Conservation (phyloP, 139 green algal genomes). For the Closterium sp. region DNA sequence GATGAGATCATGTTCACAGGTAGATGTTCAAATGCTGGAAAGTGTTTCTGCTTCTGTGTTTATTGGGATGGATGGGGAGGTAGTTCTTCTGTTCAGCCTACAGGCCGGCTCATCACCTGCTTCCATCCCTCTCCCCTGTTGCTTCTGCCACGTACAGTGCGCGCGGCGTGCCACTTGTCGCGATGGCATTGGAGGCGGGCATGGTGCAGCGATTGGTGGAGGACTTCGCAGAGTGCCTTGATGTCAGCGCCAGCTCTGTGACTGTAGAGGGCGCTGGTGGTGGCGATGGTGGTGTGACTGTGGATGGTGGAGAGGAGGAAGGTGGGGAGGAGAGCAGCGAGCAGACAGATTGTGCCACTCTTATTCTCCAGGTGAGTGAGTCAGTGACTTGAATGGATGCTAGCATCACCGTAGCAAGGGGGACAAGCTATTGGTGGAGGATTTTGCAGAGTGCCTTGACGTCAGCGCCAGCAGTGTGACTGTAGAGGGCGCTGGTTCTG, state of each 20-base stretch:
- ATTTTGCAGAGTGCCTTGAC: conserved; percentile 32
- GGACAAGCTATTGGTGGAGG: background rate
- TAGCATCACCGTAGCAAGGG: too few species aligned
- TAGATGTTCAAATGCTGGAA: too few species aligned
- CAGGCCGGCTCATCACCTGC: too few species aligned
- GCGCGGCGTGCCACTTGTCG: conserved; percentile 7
- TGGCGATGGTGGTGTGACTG: background rate
- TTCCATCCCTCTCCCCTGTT: background rate
- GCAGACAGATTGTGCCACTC: background rate
- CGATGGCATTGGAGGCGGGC: conserved; percentile 39
- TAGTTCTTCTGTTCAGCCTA: too few species aligned
- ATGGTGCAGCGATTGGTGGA: conserved; percentile 4
- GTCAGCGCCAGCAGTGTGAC: background rate
- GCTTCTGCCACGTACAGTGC: background rate
- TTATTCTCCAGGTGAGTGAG: background rate
- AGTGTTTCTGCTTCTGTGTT: too few species aligned
- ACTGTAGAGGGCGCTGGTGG: background rate
- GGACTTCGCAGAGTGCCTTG: conserved; percentile 32
- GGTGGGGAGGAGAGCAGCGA: background rate
- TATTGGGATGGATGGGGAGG: too few species aligned
- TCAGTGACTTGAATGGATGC: background rate
- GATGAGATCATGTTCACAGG: background rate
- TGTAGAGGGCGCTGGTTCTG: too few species aligned
- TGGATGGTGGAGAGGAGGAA: background rate
- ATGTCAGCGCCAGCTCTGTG: background rate